A percentile compares a stretch with the other conserved stretches of the same genome.
phyloP scores from a whole-genome alignment of 1,284 basidiomycete species.

The Rhodotorula sp. region DNA sequence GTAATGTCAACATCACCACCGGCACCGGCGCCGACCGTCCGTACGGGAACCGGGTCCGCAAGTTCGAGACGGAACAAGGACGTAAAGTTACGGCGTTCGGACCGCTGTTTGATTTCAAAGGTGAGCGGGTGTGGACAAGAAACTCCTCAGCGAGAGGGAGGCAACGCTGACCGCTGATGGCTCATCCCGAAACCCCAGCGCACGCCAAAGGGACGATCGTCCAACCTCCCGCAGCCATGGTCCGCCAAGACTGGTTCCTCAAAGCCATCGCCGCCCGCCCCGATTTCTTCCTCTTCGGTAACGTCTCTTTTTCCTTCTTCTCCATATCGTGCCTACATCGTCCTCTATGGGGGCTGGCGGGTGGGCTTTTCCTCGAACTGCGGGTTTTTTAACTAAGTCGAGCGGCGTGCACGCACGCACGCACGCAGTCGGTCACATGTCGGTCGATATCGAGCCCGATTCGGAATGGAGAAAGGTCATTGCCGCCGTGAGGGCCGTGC shows the following conservation, averaged over 20 bases:
- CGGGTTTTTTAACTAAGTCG: no score
- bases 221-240: constrained; percentile 37
- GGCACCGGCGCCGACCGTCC: constrained; percentile 3
- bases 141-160: no score
- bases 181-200: no score
- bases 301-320: background rate
- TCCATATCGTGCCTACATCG: background rate
- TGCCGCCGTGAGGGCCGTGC: constrained; percentile 37
- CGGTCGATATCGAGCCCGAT: constrained; percentile 35
- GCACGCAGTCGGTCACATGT: constrained; percentile 42
- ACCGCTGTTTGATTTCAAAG: constrained; percentile 46
- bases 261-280: constrained; percentile 39
- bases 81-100: constrained; percentile 46
- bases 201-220: constrained; percentile 34
- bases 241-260: constrained; percentile 45
- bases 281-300: constrained; percentile 45
- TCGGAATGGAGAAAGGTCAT: constrained; percentile 44
- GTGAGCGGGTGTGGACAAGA: no score
- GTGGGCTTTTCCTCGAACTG: no score
- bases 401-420: background rate
- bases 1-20: constrained; percentile 33
- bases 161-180: background rate
- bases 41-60: constrained; percentile 41
- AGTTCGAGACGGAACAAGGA: constrained; percentile 44
- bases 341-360: no score